These are phyloP conservation scores for Suillus cothurnatus DNA, from an alignment of 768 basidiomycete genomes.

Conservation along the genomic window DNA sequence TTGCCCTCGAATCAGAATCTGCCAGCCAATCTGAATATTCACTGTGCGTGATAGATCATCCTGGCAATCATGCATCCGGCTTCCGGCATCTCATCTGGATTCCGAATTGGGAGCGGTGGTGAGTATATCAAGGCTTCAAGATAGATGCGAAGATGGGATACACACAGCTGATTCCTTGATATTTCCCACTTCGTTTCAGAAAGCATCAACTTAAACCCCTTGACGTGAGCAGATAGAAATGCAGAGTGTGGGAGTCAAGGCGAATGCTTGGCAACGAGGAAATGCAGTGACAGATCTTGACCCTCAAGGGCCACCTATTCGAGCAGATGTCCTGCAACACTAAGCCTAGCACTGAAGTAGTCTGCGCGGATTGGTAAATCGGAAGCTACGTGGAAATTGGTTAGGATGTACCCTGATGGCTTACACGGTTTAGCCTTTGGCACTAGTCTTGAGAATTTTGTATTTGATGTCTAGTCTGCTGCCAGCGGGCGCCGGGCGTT, in stretches of 20 bases:
- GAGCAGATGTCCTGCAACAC: too few species aligned
- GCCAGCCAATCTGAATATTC: too few species aligned
- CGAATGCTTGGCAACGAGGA: background rate
- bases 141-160: background rate
- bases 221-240: constrained; percentile 1
- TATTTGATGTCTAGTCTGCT: background rate
- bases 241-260: background rate
- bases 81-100: background rate
- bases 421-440: background rate
- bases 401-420: background rate
- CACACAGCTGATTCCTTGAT: too few species aligned
- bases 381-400: background rate
- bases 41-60: background rate
- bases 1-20: background rate
- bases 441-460: background rate
- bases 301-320: background rate
- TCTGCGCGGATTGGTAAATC: background rate
- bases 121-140: background rate
- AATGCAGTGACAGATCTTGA: background rate
- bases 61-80: too few species aligned
- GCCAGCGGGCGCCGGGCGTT: background rate
- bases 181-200: background rate
- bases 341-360: background rate
- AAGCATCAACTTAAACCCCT: background rate
- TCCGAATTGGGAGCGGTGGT: background rate